These are phyloP conservation scores for Prunus mira DNA, from an alignment of 306 rosid genomes.

Conservation along the genomic window DNA sequence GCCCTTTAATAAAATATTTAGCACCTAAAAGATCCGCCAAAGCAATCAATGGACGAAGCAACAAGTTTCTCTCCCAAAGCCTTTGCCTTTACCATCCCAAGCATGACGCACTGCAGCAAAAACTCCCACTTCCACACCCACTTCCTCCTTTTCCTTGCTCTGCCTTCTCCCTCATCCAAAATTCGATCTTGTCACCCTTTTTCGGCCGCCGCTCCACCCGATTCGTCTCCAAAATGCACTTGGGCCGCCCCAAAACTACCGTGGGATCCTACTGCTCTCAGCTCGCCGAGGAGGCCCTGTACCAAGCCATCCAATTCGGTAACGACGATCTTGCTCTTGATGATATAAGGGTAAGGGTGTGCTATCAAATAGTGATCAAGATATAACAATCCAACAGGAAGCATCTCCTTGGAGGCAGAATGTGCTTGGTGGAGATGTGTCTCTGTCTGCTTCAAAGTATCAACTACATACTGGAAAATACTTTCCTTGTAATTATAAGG, in stretches of 20 bases:
- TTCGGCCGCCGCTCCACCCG: conserved; percentile 79
- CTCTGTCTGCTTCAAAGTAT: background rate
- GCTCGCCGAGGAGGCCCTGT: conserved; percentile 71
- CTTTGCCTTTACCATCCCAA: conserved; percentile 23
- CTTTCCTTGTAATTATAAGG: background rate
- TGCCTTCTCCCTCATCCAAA: conserved; percentile 38
- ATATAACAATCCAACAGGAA: background rate
- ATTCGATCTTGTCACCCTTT: conserved; percentile 54
- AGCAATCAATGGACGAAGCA: conserved; percentile 41
- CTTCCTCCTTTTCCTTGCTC: conserved; percentile 46
- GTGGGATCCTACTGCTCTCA: conserved; percentile 47
- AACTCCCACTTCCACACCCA: conserved; percentile 21
- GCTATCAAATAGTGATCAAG: background rate
- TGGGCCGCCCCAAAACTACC: conserved; percentile 54
- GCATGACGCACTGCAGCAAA: conserved; percentile 21
- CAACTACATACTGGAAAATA: background rate
- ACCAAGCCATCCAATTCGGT: conserved; percentile 41
- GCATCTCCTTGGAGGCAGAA: background rate
- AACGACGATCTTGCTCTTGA: conserved; percentile 45
- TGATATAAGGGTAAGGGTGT: conserved; percentile 10
- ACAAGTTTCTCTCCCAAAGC: conserved; percentile 44
- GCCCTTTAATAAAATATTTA: background rate
- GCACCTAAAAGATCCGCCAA: conserved; percentile 33
- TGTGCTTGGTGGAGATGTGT: background rate
- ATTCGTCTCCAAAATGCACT: conserved; percentile 68